Base-by-base conservation (phyloP, 2,329 filamentous ascomycete genomes). In the Rutstroemia sp. region DNA sequence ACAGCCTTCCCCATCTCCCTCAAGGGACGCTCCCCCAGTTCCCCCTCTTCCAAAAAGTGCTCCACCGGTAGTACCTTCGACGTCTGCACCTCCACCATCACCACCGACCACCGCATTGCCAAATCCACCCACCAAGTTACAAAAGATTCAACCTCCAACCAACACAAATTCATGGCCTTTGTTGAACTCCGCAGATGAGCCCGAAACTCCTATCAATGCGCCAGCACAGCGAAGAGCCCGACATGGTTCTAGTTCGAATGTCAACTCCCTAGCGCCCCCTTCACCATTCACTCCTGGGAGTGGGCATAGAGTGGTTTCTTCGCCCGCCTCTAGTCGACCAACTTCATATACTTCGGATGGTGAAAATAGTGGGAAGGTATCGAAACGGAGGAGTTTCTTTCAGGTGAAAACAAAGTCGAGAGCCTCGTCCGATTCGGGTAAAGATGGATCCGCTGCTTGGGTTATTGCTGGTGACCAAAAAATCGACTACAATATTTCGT, bases 401-500 rank as follows among this genome's bases (percentile, higher is more conserved):
- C 49, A 42, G 1, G 27, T 25, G 9, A 48, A 36, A 27, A 48
- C 51, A 2, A 54, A 36, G 39, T 50, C 56, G 12, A 46, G 51
- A 39, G 21, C 49, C 19, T 44, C 45, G 14, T 50, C 55, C 4
- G 39, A 58, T 17, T 48, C 45, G n/a, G 46, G 19, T 14, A 16
- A 46, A 4, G 45, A 42, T 54, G 51, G 46, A 45, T 55, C 56
- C n/a, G 10, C 38, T 17, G 56, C 56, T 21, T 58, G 56, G 56
- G 47, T 58, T 12, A 55, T 49, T 17, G 48, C 47, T 23, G 45
- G 46, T 12, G 46, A 48, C 21, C 36, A 50, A 23, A 55, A 44
- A 16, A 58, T 58, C 34, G 56, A 58, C 39, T 58, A 58, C 39
- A 56, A 50, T 16, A 34, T 58, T 27, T 49, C 56, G 4, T 25